Evolutionary conservation across 2,329 filamentous ascomycete genomes (phyloP), one percentile per base, ranked within the genome.

Genomic region (Furcasterigmium sp.): DNA sequence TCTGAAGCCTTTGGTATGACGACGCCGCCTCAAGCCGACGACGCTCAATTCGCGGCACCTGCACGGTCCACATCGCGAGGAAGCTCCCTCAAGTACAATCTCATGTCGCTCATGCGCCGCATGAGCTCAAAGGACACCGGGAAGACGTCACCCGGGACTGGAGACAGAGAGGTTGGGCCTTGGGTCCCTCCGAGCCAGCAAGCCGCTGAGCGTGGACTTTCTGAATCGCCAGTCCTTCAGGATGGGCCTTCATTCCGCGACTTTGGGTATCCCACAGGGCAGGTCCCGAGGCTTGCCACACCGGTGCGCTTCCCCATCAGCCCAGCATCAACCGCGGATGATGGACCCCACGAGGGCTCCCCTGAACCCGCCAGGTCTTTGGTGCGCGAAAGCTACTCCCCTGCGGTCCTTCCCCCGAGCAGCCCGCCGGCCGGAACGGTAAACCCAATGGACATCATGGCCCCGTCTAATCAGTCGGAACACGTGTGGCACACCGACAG

Each of bases 401-500:
- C 46, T 6, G 44, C 41, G 8, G 28, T 39, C 57, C 56, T 17
- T 56, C 62, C 36, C 56, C 64, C 11, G 42, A 45, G 5, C 51
- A 62, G 38, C 60, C 70, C 28, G 10, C 61, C 65, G 2, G 66
- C 68, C 3, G 70, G 69, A 26, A 76, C 72, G 4, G 72, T 73
- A 9, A 76, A 76, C 32, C 73, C 73, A 1, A 75, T 75, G 67
- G 70, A 75, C 39, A 69, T 77, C 23, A 76, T 75, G 73, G 69
- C 65, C 5, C 63, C 64, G 0, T 63, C 60, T 11, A 67, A 61
- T 30, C 51, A 54, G 8, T 54, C 57, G 21, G 64, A 67, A 46
- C 60, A 54, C 21, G 56, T 54, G 20, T 60, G 56, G 44, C 56
- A 55, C 47, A 51, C 61, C 15, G 53, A 63, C 20, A 61, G 63